Percentiles rank a stretch among this genome's conserved stretches.
Evolutionary conservation across 305 asterid genomes (phyloP).

Genomic region (Ilex paraguariensis): DNA sequence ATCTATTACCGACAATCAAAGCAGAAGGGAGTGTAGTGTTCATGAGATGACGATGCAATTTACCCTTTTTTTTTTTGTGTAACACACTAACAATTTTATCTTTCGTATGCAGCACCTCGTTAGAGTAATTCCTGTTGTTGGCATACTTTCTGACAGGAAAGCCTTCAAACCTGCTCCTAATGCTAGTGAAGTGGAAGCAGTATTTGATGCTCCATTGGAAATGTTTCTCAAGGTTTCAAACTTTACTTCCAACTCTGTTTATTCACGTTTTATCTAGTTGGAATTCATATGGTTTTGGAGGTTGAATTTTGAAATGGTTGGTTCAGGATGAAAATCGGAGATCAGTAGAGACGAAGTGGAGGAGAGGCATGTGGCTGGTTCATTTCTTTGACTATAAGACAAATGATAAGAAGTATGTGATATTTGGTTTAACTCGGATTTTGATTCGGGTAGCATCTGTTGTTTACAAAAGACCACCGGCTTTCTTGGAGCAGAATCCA

Average conservation of each 20-base stretch:
- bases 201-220: conserved; percentile 94
- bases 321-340: conserved; percentile 74
- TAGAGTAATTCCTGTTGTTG: conserved; percentile 89
- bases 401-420: conserved; percentile 49
- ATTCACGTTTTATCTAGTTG: neutral
- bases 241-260: conserved; percentile 1
- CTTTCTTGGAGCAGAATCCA: conserved; percentile 73
- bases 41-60: neutral
- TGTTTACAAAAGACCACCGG: conserved; percentile 80
- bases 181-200: conserved; percentile 77
- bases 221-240: conserved; percentile 84
- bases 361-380: conserved; percentile 65
- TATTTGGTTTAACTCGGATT: conserved; percentile 93
- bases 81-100: neutral
- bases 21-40: neutral
- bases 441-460: conserved; percentile 87
- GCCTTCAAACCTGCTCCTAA: conserved; percentile 62
- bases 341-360: conserved; percentile 76
- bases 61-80: neutral
- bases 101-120: conserved; percentile 67
- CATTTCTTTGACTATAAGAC: conserved; percentile 69
- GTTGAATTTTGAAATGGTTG: conserved; percentile 1
- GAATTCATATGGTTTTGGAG: neutral
- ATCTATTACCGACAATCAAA: neutral
- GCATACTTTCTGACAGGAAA: conserved; percentile 64